Conservation (phyloP, 2,329 filamentous ascomycete species). For the Hypoxylon sp. region DNA sequence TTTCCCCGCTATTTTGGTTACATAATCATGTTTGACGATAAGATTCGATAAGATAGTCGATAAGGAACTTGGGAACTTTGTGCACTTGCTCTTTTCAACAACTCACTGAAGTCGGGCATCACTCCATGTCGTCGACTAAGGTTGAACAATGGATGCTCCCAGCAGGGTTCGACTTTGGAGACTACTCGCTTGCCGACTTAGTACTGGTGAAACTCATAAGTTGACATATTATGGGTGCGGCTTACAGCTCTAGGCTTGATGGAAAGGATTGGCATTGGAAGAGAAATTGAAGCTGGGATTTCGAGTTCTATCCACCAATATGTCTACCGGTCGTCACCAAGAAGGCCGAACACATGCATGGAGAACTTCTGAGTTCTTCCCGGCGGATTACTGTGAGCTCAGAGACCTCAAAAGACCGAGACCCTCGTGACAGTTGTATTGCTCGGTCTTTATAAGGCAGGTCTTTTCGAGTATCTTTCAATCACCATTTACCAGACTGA, state of each 20-base stretch:
- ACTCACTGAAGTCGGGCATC: background rate
- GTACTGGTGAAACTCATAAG: background rate
- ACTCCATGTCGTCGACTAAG: background rate
- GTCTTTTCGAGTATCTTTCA: background rate
- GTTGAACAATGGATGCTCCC: background rate
- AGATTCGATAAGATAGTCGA: background rate
- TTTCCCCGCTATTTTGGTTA: constrained; percentile 1
- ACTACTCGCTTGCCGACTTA: background rate
- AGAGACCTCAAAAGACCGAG: background rate
- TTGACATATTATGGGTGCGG: background rate
- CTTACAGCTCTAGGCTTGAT: background rate
- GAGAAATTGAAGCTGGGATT: background rate
- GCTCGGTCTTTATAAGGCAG: background rate
- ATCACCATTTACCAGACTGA: background rate
- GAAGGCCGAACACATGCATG: no score
- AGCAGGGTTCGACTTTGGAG: constrained; percentile 4
- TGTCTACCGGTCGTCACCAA: background rate
- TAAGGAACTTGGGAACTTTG: background rate
- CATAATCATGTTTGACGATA: background rate
- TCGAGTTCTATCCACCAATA: background rate
- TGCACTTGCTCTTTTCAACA: background rate
- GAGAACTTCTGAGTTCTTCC: no score
- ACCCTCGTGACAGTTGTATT: background rate
- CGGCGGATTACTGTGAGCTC: no score
- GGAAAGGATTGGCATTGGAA: background rate